Conservation (phyloP, 306 rosid genomes). For the Quercus variabilis region DNA sequence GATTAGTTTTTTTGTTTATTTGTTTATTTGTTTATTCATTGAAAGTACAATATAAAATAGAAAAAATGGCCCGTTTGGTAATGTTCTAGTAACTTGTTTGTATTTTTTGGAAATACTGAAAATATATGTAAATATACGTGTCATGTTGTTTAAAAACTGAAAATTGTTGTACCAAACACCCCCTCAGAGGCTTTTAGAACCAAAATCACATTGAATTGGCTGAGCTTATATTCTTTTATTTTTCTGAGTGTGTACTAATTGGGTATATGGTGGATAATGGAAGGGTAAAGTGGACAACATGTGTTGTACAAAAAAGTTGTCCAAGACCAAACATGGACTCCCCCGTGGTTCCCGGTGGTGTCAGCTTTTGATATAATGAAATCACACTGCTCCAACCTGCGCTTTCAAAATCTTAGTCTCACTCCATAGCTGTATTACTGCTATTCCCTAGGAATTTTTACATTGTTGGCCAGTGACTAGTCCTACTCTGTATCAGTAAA, state of each 20-base stretch:
- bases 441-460: not conserved
- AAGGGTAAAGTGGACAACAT: not conserved
- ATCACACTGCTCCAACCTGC: not conserved
- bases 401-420: not conserved
- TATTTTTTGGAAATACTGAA: too few species aligned
- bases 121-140: rapidly evolving
- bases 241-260: not conserved
- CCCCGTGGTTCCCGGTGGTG: slow-evolving; percentile 27
- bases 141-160: too few species aligned
- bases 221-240: too few species aligned
- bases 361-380: not conserved
- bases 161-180: too few species aligned
- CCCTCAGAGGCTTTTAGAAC: too few species aligned
- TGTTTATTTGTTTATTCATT: too few species aligned
- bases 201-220: too few species aligned
- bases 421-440: not conserved
- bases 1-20: too few species aligned
- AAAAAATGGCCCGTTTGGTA: too few species aligned
- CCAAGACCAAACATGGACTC: slow-evolving; percentile 2
- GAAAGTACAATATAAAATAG: too few species aligned
- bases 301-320: not conserved
- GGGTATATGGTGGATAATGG: not conserved
- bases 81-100: too few species aligned
- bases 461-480: not conserved
- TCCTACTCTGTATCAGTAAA: not conserved